phyloP scores from a whole-genome alignment of 805 yeast species.

The Kluyveromyces starmeri region DNA sequence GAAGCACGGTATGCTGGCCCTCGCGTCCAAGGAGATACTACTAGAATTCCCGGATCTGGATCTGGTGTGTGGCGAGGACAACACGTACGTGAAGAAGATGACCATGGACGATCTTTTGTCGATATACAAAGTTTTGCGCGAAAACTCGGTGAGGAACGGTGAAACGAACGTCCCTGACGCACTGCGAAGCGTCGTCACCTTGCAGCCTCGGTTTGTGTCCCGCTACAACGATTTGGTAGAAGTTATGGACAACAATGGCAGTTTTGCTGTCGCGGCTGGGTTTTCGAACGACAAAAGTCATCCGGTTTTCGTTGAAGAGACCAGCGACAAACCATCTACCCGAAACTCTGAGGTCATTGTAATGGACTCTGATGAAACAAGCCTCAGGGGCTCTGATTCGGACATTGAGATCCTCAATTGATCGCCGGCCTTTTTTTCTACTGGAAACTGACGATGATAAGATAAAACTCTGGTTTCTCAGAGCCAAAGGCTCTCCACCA shows the following conservation, averaged over 20 bases:
- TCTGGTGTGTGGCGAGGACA: conserved; percentile 27
- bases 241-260: conserved; percentile 26
- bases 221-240: conserved; percentile 29
- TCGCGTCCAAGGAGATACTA: conserved; percentile 23
- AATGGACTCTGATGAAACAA: conserved; percentile 21
- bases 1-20: conserved; percentile 16
- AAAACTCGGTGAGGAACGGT: conserved; percentile 17
- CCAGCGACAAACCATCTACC: conserved; percentile 1
- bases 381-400: conserved; percentile 2
- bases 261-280: conserved; percentile 22
- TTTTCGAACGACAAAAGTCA: conserved; percentile 26
- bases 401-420: conserved; percentile 5
- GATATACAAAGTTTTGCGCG: conserved; percentile 22
- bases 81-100: conserved; percentile 25
- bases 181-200: conserved; percentile 13
- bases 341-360: conserved; percentile 12
- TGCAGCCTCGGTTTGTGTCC: conserved; percentile 26
- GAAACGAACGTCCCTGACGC: conserved; percentile 17
- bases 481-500: too few relatives aligned
- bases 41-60: conserved; percentile 24
- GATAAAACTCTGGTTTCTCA: too few relatives aligned
- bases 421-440: neutral
- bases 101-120: conserved; percentile 26
- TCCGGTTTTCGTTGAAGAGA: conserved; percentile 28
- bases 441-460: too few relatives aligned